Conservation (phyloP, 2,329 filamentous ascomycete species). For the Cordyceps cateniannulata region DNA sequence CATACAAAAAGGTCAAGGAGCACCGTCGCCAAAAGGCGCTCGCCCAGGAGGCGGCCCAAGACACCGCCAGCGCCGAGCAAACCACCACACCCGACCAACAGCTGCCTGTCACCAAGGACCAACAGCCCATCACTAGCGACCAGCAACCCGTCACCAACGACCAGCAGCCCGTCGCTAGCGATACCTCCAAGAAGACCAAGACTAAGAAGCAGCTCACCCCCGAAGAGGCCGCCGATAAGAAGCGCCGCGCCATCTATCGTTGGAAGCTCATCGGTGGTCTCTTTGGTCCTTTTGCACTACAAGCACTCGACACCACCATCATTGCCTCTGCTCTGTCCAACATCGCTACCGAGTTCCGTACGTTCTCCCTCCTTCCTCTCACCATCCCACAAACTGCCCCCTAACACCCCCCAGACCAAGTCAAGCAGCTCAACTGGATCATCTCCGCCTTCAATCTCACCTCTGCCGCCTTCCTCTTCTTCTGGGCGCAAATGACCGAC, state of each 20-base stretch:
- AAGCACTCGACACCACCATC: conserved; percentile 56
- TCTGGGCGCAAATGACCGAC: conserved; percentile 54
- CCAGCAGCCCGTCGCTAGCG: neutral
- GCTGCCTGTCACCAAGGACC: no score
- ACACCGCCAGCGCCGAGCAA: neutral
- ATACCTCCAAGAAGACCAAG: neutral
- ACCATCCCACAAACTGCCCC: neutral
- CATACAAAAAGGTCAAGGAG: conserved; percentile 9
- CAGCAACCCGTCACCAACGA: no score
- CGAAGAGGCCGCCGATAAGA: conserved; percentile 12
- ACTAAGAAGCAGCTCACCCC: neutral
- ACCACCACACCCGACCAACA: neutral
- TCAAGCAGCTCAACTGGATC: conserved; percentile 54
- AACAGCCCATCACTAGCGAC: no score
- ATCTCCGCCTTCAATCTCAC: conserved; percentile 59
- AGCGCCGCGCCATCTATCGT: conserved; percentile 29
- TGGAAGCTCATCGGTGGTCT: conserved; percentile 51
- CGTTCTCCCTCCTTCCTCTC: neutral
- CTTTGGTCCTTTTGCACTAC: conserved; percentile 50
- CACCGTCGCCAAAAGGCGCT: conserved; percentile 7
- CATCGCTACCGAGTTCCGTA: conserved; percentile 11
- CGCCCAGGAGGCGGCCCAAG: neutral
- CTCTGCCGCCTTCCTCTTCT: conserved; percentile 54
- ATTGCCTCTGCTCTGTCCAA: conserved; percentile 11
- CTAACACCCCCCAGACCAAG: conserved; percentile 30